phyloP scores from a whole-genome alignment of 352 stramenopile genomes.

The Pythium apleroticum region DNA sequence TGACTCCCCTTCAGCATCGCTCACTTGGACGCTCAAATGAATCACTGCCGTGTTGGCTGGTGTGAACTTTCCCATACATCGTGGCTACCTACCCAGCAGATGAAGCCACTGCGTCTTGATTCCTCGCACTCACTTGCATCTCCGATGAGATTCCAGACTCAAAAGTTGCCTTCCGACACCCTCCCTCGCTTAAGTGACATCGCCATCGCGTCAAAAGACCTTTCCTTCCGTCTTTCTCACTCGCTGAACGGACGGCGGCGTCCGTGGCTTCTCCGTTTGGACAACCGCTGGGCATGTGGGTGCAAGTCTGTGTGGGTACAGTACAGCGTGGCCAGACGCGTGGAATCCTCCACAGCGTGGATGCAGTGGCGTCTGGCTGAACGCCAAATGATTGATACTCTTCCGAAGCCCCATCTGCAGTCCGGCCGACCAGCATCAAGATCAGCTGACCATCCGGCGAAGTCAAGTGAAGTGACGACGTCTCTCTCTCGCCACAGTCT shows the following conservation, averaged over 20 bases:
- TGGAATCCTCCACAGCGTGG: background rate
- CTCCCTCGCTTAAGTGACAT: background rate
- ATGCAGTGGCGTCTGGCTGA: background rate
- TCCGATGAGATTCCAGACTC: background rate
- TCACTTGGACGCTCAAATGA: background rate
- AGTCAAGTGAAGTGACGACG: slow-evolving; percentile 1
- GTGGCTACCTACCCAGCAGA: background rate
- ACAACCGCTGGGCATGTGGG: background rate
- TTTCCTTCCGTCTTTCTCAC: background rate
- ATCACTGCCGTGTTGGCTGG: too few relatives aligned
- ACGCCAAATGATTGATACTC: background rate
- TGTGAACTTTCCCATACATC: too few relatives aligned
- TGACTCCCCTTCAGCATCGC: background rate
- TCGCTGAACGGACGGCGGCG: too few relatives aligned
- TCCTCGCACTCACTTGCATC: background rate
- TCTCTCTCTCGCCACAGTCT: background rate
- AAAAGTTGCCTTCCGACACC: background rate
- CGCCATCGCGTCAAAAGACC: background rate
- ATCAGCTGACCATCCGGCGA: background rate
- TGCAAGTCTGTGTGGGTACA: background rate
- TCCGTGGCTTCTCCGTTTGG: too few relatives aligned
- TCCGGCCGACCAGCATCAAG: background rate
- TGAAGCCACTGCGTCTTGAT: background rate
- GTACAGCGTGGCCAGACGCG: background rate
- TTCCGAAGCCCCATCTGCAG: background rate